Base-by-base conservation (phyloP, 2,329 filamentous ascomycete genomes). In the Colletotrichum phormii region DNA sequence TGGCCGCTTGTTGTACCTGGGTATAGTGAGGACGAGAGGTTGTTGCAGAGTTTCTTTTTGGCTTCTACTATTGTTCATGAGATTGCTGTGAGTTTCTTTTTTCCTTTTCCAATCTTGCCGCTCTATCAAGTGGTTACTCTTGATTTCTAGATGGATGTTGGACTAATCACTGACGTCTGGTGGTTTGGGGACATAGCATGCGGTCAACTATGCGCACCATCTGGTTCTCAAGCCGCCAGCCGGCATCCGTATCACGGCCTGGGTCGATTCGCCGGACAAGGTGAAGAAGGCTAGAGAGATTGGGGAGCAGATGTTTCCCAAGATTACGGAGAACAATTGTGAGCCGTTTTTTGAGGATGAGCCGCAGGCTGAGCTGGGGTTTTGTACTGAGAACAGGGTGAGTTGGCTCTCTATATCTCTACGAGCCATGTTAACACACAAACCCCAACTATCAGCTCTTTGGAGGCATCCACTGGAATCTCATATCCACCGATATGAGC, bases 391-490 rank as follows among this genome's bases (percentile, higher is more conserved):
- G 22, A 53, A 53, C 29, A 4, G 53, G 7, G 61, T 63, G 33
- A 53, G 60, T 63, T 6, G 7, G 11, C 35, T 26, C 3, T 8
- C 7, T 37, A 1, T 18, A 15, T 8, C 4, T 8, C n/a, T 15
- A 42, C 2, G 15, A 46, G 7, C 42, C 42, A 46, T 15, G 8
- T 15, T 46, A 9, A 46, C 42, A 46, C 8, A n/a, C 18, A 18
- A 46, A 1, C 42, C 2, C 6, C 8, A n/a, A 7, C 18, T n/a
- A n/a, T n/a, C 3, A 72, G 68, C 26, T 74, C 2, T 75, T 60
- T 33, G 72, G 69, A 1, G 71, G 68, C 0, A 15, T 29, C 3
- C 31, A 33, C n/a, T 72, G 69, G 72, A 33, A 62, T 5, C 12
- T 59, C 26, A 12, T 72, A 9, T 29, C 5, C 26, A 18, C 15